These are phyloP conservation scores for Baudoinia panamericana DNA, from an alignment of 495 filamentous ascomycete genomes.

Conservation along the genomic window DNA sequence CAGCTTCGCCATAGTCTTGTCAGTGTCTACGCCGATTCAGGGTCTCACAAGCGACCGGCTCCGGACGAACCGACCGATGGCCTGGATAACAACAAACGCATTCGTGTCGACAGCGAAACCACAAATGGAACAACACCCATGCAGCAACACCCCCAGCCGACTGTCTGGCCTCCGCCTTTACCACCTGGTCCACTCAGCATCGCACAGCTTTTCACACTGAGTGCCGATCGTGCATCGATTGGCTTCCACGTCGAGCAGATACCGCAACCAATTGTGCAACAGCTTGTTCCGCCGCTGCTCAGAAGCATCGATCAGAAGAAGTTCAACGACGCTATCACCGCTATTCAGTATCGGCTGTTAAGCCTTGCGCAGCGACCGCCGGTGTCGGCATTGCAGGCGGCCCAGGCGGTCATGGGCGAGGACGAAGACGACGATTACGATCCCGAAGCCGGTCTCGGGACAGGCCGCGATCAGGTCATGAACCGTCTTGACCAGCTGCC, in stretches of 20 bases:
- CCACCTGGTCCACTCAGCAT: slow-evolving; percentile 61
- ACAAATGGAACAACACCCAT: slow-evolving; percentile 22
- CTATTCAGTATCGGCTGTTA: slow-evolving; percentile 39
- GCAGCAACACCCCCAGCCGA: slow-evolving; percentile 31
- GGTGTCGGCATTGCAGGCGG: slow-evolving; percentile 28
- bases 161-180: slow-evolving; percentile 43
- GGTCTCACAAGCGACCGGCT: slow-evolving; percentile 58
- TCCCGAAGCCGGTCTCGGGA: slow-evolving; percentile 38
- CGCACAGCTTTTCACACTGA: slow-evolving; percentile 73
- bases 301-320: slow-evolving; percentile 45
- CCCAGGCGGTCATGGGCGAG: slow-evolving; percentile 39
- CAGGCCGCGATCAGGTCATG: slow-evolving; percentile 42
- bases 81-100: slow-evolving; percentile 54
- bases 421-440: slow-evolving; percentile 80
- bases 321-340: slow-evolving; percentile 54
- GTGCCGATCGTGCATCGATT: slow-evolving; percentile 55
- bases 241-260: slow-evolving; percentile 71
- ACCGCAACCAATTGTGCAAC: slow-evolving; percentile 51
- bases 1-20: slow-evolving; percentile 57
- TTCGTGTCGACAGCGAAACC: slow-evolving; percentile 46
- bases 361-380: slow-evolving; percentile 29
- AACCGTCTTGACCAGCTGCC: slow-evolving; percentile 52
- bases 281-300: slow-evolving; percentile 57
- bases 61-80: slow-evolving; percentile 56
- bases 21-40: slow-evolving; percentile 59